phyloP scores from a whole-genome alignment of 176 grass and related monocot species.

The Olyra latifolia region DNA sequence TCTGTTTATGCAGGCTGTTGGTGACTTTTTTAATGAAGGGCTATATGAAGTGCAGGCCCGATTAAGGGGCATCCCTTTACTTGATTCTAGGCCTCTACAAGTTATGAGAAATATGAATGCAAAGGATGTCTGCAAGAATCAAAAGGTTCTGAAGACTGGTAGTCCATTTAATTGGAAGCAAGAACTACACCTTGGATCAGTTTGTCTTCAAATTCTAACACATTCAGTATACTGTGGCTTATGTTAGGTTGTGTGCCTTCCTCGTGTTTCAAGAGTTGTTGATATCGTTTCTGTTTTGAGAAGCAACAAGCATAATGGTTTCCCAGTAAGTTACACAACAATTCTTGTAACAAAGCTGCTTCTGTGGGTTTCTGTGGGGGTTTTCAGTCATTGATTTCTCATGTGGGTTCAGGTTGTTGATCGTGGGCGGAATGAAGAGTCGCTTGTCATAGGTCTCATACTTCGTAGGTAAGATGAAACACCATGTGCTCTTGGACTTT shows the following conservation, averaged over 20 bases:
- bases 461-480: slow-evolving; percentile 73
- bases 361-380: no score
- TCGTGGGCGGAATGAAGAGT: slow-evolving; percentile 72
- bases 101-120: slow-evolving; percentile 89
- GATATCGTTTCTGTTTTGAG: slow-evolving; percentile 76
- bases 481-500: not conserved
- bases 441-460: slow-evolving; percentile 93
- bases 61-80: slow-evolving; percentile 87
- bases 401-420: slow-evolving; percentile 68
- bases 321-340: slow-evolving; percentile 66
- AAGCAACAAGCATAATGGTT: slow-evolving; percentile 91
- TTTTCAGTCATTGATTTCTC: not conserved
- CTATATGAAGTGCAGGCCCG: slow-evolving; percentile 90
- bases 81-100: slow-evolving; percentile 90
- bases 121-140: slow-evolving; percentile 88
- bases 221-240: slow-evolving; percentile 11
- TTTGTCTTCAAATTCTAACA: slow-evolving; percentile 36
- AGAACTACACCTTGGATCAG: slow-evolving; percentile 10
- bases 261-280: slow-evolving; percentile 71
- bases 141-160: slow-evolving; percentile 60
- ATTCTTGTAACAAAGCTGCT: slow-evolving; percentile 8
- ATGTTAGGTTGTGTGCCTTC: slow-evolving; percentile 71
- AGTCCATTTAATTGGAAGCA: slow-evolving; percentile 22
- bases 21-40: slow-evolving; percentile 94
- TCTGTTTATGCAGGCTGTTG: slow-evolving; percentile 72